These are phyloP conservation scores for Carex cristatella DNA, from an alignment of 176 grass and related monocot species.

Conservation along the genomic window DNA sequence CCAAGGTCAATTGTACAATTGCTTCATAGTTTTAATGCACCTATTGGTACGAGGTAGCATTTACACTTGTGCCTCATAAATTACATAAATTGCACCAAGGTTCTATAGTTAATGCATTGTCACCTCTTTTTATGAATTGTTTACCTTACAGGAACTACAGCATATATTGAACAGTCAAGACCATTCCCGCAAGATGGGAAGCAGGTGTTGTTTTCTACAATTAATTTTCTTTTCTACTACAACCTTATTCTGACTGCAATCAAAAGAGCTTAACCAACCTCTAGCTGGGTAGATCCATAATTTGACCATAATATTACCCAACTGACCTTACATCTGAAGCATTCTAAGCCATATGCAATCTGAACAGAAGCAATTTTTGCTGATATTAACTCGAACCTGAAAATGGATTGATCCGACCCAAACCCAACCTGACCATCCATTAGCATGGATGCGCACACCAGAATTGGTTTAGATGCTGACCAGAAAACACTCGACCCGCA, in stretches of 20 bases:
- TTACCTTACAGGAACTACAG: slow-evolving; percentile 53
- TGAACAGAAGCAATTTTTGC: background rate
- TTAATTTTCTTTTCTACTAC: background rate
- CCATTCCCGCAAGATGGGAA: slow-evolving; percentile 90
- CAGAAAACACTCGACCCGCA: background rate
- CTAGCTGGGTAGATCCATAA: background rate
- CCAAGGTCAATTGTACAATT: slow-evolving; percentile 78
- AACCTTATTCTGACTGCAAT: background rate
- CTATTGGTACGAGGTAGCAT: slow-evolving; percentile 59
- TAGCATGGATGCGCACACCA: background rate
- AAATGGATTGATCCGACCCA: background rate
- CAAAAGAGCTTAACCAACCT: background rate
- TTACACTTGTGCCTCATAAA: background rate
- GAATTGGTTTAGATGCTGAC: background rate
- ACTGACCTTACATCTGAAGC: background rate
- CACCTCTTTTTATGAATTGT: background rate
- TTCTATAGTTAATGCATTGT: background rate
- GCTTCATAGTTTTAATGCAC: slow-evolving; percentile 63
- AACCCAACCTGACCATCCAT: background rate
- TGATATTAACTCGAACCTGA: background rate
- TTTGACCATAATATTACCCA: background rate
- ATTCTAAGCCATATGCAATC: background rate
- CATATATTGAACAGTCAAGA: slow-evolving; percentile 87
- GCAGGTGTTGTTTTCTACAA: slow-evolving; percentile 37
- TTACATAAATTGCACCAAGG: background rate